A percentile compares a stretch with the other conserved stretches of the same genome.
phyloP scores from a whole-genome alignment of 164 flowering plant species.

The Vitis vinifera region ASM3070453v1 NC_081818.1:27361001-27361500 shows the following conservation, averaged over 20 bases:
- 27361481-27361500: too few relatives aligned
- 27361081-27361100: background rate
- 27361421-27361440: too few relatives aligned
- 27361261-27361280: constrained; percentile 90
- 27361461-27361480: too few relatives aligned
- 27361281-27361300: constrained; percentile 49
- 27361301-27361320: background rate
- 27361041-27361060: background rate
- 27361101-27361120: background rate
- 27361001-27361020: too few relatives aligned
- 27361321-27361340: background rate
- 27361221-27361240: constrained; percentile 82
- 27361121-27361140: background rate
- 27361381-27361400: background rate
- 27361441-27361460: too few relatives aligned
- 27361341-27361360: background rate
- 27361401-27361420: too few relatives aligned
- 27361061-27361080: background rate
- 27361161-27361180: constrained; percentile 77
- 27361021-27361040: background rate
- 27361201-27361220: constrained; percentile 83
- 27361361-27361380: background rate
- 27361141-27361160: constrained; percentile 3
- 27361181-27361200: constrained; percentile 88
- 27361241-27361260: constrained; percentile 58